Percentiles rank a stretch among this genome's conserved stretches.
These are phyloP conservation scores for Corynascus novoguineensis DNA, from an alignment of 495 filamentous ascomycete genomes.

Conservation along the genomic window DNA sequence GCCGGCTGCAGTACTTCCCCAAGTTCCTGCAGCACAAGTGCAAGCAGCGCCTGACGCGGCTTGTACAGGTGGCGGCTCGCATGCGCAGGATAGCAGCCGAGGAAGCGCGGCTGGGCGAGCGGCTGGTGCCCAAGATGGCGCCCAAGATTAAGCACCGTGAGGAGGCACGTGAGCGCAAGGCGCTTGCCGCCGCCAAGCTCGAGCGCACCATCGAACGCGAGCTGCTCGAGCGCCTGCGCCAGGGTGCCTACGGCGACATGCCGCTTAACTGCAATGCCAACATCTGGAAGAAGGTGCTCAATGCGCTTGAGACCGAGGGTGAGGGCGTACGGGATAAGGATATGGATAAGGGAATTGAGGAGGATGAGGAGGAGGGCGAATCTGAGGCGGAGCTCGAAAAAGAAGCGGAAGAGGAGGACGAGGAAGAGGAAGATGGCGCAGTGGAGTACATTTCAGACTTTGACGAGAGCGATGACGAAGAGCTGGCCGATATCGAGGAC, in stretches of 20 bases:
- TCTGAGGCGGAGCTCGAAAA: constrained; percentile 62
- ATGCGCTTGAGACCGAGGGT: constrained; percentile 78
- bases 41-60: constrained; percentile 91
- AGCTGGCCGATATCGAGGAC: constrained; percentile 46
- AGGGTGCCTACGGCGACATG: constrained; percentile 90
- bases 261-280: constrained; percentile 89
- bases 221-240: constrained; percentile 82
- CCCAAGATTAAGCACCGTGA: constrained; percentile 88
- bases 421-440: constrained; percentile 59
- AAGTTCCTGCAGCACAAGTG: constrained; percentile 94
- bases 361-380: constrained; percentile 64
- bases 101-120: constrained; percentile 86
- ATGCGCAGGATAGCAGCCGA: constrained; percentile 79
- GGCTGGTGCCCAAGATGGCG: constrained; percentile 80
- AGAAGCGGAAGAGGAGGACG: constrained; percentile 60
- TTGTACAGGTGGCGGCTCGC: constrained; percentile 88
- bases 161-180: constrained; percentile 88
- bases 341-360: constrained; percentile 76
- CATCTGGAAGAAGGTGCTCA: constrained; percentile 97
- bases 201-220: constrained; percentile 95
- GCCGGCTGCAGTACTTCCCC: constrained; percentile 88
- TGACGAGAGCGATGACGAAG: constrained; percentile 51
- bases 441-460: constrained; percentile 78
- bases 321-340: constrained; percentile 83
- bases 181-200: constrained; percentile 87